Evolutionary conservation across 768 basidiomycete genomes (phyloP).

Genomic region (Lactarius evosmus): DNA sequence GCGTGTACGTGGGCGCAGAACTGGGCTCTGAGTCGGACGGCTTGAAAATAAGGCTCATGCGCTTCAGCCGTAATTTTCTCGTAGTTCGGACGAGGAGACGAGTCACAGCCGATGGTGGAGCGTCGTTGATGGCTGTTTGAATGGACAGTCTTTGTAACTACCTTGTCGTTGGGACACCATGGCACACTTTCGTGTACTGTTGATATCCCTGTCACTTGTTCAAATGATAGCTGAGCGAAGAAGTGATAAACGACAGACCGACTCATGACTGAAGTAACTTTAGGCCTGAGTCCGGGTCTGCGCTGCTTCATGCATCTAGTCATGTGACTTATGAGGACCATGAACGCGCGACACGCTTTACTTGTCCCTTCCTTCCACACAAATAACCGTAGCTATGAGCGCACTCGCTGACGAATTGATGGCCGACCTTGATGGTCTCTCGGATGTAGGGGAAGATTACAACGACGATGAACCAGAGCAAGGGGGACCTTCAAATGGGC

Average conservation of each 20-base stretch:
- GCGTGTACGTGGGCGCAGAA: slow-evolving; percentile 41
- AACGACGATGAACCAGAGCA: slow-evolving; percentile 40
- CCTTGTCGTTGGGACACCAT: no score
- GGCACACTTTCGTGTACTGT: no score
- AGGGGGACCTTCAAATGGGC: slow-evolving; percentile 34
- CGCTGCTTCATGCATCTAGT: no score
- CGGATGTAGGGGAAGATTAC: slow-evolving; percentile 53
- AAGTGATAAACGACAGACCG: no score
- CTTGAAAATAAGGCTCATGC: slow-evolving; percentile 33
- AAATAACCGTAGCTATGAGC: slow-evolving; percentile 47
- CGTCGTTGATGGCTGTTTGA: slow-evolving; percentile 46
- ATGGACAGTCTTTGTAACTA: not conserved
- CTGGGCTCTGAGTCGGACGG: slow-evolving; percentile 15
- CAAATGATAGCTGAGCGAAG: not conserved
- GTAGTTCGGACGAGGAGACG: slow-evolving; percentile 59
- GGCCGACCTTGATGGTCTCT: slow-evolving; percentile 86
- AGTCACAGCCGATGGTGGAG: slow-evolving; percentile 63
- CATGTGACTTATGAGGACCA: slow-evolving; percentile 9
- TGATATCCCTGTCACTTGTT: no score
- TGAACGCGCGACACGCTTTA: not conserved
- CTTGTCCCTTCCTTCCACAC: not conserved
- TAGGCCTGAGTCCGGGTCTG: no score
- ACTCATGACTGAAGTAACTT: no score
- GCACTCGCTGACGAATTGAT: slow-evolving; percentile 89
- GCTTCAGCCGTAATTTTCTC: slow-evolving; percentile 57